Conservation (phyloP, 371 early-diverging fungal genomes). For the Haplosporangium sp. region DNA sequence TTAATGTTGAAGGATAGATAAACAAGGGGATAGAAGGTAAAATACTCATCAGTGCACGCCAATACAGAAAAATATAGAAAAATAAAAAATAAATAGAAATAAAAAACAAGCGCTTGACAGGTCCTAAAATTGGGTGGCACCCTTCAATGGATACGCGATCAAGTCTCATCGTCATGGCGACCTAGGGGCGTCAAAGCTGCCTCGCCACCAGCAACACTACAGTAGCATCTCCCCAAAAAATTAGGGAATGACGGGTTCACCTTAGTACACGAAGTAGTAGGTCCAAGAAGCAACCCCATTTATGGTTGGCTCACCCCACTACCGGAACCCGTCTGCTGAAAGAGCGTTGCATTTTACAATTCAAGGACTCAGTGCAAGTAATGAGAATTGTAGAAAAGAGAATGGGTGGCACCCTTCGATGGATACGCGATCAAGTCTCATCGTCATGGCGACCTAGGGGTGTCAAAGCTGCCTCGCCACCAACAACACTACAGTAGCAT, state of each 20-base stretch:
- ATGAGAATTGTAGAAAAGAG: background rate
- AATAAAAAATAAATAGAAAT: no score
- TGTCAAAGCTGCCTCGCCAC: constrained; percentile 33
- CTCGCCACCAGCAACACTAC: constrained; percentile 25
- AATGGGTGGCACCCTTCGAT: constrained; percentile 25
- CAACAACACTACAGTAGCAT: constrained; percentile 21
- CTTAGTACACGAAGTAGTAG: constrained; percentile 28
- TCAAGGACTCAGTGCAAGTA: background rate
- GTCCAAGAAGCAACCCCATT: constrained; percentile 28
- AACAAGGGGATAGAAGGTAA: no score
- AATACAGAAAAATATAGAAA: no score
- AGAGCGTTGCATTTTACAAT: constrained; percentile 16
- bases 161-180: no score
- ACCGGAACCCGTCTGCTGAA: constrained; percentile 30
- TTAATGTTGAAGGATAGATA: no score
- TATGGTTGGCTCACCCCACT: constrained; percentile 25
- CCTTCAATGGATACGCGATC: no score
- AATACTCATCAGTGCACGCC: no score
- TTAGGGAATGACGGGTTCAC: constrained; percentile 19
- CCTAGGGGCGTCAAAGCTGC: constrained; percentile 28
- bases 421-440: constrained; percentile 11
- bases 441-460: constrained; percentile 29
- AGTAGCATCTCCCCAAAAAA: constrained; percentile 21
- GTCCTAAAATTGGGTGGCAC: background rate
- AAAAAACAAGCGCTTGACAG: no score